Conservation (phyloP, 345 rosid genomes). For the Citrus trifoliata region DNA sequence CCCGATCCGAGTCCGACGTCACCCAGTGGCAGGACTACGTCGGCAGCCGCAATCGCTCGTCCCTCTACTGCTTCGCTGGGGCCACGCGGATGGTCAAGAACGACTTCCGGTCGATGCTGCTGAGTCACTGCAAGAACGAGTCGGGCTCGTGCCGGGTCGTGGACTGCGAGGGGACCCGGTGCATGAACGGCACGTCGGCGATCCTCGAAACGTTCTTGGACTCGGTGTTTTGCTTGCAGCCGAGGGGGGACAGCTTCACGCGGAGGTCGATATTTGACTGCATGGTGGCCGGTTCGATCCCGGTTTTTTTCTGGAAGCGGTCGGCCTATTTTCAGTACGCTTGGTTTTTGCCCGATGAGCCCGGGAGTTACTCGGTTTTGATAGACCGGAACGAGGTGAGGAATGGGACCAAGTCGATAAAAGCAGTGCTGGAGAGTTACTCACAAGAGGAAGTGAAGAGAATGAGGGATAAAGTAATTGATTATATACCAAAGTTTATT, state of each 20-base stretch:
- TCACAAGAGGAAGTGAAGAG: conserved; percentile 56
- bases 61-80: conserved; percentile 90
- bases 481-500: conserved; percentile 62
- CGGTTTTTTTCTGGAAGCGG: conserved; percentile 93
- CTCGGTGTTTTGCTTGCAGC: conserved; percentile 85
- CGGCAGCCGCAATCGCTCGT: conserved; percentile 44
- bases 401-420: conserved; percentile 58
- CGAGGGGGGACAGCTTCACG: conserved; percentile 94
- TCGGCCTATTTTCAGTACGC: conserved; percentile 80
- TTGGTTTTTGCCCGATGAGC: conserved; percentile 86
- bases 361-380: conserved; percentile 70
- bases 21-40: conserved; percentile 78
- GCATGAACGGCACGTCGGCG: conserved; percentile 76
- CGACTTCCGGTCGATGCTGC: conserved; percentile 70
- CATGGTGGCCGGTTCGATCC: conserved; percentile 94
- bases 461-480: conserved; percentile 82
- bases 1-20: conserved; percentile 66
- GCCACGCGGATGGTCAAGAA: conserved; percentile 65
- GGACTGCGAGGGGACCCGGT: conserved; percentile 51
- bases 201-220: conserved; percentile 72
- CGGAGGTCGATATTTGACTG: conserved; percentile 92
- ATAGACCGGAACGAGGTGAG: conserved; percentile 72
- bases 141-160: conserved; percentile 55
- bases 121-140: conserved; percentile 60
- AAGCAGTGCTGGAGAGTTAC: conserved; percentile 56